Evolutionary conservation across 495 filamentous ascomycete species (phyloP).

Genomic region (Pyrenula aspistea): DNA sequence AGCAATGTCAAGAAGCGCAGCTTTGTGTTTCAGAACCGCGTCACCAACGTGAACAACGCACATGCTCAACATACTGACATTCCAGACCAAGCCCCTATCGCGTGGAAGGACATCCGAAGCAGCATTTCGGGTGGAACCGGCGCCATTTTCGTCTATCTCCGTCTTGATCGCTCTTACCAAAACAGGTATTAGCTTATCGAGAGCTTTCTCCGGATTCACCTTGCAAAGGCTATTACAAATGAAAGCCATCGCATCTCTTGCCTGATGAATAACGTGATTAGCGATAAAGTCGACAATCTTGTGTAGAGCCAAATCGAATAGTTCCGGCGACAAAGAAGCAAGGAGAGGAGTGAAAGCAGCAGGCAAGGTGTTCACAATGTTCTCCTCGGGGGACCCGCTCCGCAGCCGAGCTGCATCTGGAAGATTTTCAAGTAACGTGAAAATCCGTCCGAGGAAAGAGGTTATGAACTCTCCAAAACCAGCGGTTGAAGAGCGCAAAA

Average conservation of each 20-base stretch:
- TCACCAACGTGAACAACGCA: slow-evolving; percentile 91
- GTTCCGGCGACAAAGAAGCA: slow-evolving; percentile 79
- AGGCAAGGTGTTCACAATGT: slow-evolving; percentile 90
- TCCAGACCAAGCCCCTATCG: slow-evolving; percentile 90
- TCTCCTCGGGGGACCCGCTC: slow-evolving; percentile 88
- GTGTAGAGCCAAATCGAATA: slow-evolving; percentile 81
- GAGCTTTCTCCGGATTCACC: slow-evolving; percentile 79
- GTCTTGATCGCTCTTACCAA: slow-evolving; percentile 83
- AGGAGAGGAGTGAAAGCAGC: slow-evolving; percentile 86
- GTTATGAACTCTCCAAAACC: slow-evolving; percentile 86
- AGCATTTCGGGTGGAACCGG: slow-evolving; percentile 84
- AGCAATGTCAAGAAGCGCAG: slow-evolving; percentile 83
- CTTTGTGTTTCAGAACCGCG: slow-evolving; percentile 74
- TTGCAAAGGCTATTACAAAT: slow-evolving; percentile 95
- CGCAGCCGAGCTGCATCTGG: slow-evolving; percentile 79
- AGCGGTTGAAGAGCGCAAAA: slow-evolving; percentile 90
- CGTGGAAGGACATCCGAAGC: slow-evolving; percentile 87
- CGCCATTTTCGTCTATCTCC: slow-evolving; percentile 96
- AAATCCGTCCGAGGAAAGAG: slow-evolving; percentile 83
- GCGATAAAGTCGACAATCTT: slow-evolving; percentile 91
- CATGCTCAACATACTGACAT: slow-evolving; percentile 96
- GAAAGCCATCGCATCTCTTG: slow-evolving; percentile 96
- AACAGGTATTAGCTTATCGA: slow-evolving; percentile 82
- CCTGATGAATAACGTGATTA: slow-evolving; percentile 93
- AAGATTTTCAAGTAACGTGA: slow-evolving; percentile 88